Base-by-base conservation (phyloP, 345 rosid species). In the Salix koriyanagi region DNA sequence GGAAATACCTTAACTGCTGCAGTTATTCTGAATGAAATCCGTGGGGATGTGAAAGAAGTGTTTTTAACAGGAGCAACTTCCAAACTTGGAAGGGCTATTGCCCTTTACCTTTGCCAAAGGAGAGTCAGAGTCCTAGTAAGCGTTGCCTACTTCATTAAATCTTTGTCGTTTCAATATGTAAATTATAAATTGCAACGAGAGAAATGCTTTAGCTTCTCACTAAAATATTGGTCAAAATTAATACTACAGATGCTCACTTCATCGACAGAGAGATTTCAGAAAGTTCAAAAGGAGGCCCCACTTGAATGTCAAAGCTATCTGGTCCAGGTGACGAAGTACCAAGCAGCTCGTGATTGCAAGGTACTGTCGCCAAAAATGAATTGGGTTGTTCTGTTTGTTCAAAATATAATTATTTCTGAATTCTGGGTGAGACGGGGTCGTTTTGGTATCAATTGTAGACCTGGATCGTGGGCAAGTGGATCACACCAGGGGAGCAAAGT, bases 391-490 rank as follows among this genome's bases (percentile, higher is more conserved):
- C 13, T 58, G 4, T 23, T 1, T 58, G 28, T 25, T 10, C 5
- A 8, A 58, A 56, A 58, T 58, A 58, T 32, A 32, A 32, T 58
- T 25, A 23, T 23, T 8, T 58, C 15, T 58, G 62, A n/a, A 10
- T 23, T 56, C 10, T 42, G 34, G 32, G 13, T n/a, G 19, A 26
- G 72, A 46, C 16, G 36, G n/a, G 14, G 0, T n/a, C 18, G 26
- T 12, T 8, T 46, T 15, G 34, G 70, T n/a, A n/a, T n/a, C n/a
- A n/a, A n/a, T n/a, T n/a, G n/a, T 74, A 96, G 99, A 89, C 97
- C 44, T 96, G 99, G 99, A 91, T 96, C 32, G 99, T 96, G 25
- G 99, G 99, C 9, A 96, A 96, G 80, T 91, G 99, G 97, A 91
- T 90, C 62, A 94, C 97, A 66, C 97, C 91, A 12, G 82, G 92